phyloP scores from a whole-genome alignment of 768 basidiomycete genomes.

The Auricularia heimuer region DNA sequence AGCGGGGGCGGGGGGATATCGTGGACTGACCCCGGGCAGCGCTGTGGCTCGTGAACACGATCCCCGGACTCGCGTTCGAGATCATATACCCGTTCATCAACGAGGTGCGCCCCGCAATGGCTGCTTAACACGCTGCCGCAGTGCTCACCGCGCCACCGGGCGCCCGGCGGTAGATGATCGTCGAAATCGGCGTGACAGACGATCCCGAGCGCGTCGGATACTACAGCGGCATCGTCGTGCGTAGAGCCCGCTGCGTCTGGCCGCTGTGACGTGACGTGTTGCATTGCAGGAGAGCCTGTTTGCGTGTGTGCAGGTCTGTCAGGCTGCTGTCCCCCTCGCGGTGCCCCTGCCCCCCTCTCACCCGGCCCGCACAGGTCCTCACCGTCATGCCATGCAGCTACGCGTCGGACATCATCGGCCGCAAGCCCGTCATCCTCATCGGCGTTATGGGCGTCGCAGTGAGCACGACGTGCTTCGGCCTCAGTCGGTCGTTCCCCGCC shows the following conservation, averaged over 20 bases:
- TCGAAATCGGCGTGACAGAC: constrained; percentile 12
- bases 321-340: background rate
- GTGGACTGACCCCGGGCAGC: background rate
- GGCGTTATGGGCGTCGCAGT: background rate
- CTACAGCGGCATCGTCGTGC: constrained; percentile 13
- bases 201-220: constrained; percentile 15
- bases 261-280: constrained; percentile 6
- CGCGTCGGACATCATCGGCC: background rate
- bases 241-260: background rate
- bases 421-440: background rate
- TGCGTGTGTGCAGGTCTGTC: background rate
- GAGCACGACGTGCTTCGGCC: background rate
- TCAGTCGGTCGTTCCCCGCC: background rate
- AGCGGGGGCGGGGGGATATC: background rate
- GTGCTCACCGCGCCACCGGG: background rate
- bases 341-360: background rate
- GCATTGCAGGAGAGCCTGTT: constrained; percentile 5
- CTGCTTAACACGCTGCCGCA: background rate
- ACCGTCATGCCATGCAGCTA: background rate
- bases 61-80: constrained; percentile 1
- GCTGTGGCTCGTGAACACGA: background rate
- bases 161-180: constrained; percentile 10
- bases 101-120: background rate
- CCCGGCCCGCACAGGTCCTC: background rate
- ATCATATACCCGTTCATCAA: background rate